Base-by-base conservation (phyloP, 371 early-diverging fungal species). In the Mortierella sp. region DNA sequence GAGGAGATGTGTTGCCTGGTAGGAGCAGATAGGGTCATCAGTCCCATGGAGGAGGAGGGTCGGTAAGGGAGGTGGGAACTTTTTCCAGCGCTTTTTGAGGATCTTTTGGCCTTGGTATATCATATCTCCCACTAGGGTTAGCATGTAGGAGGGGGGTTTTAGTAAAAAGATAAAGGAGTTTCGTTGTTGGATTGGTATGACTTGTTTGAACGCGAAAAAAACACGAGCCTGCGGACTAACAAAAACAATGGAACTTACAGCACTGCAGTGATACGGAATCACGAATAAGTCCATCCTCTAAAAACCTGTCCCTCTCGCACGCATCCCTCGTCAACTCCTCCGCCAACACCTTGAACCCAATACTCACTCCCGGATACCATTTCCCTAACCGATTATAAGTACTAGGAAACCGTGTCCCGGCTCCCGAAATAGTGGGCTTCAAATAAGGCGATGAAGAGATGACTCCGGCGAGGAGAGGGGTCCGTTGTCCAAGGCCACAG, bases 31-130 rank as follows among this genome's bases (percentile, higher is more conserved):
- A 4, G 81, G 85, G 38, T 81, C 85, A 6, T 81, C 77, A 3
- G 79, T 78, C 21, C 84, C 84, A 57, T 84, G 84, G 4, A 84
- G 65, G n/a, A 84, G 42, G 8, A 84, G 45, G 7, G 60, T 74
- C 16, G 84, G 84, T 3, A 84, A 50, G 16, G 73, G 76, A 6
- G 50, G 34, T 16, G 84, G 84, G 47, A 81, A 79, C n/a, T 79
- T 70, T 72, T 78, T 84, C 81, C 84, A 84, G 11, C 84, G 75
- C 45, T 78, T 80, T 14, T 16, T 76, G 71, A 84, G 38, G 6
- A 79, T 34, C 60, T 84, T 84, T 52, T 84, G 73, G 13, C 84
- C 84, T 24, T 84, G 84, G 21, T 84, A 84, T 47, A 84, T 81
- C 84, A 84, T 84, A 63, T 84, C 84, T 0, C 81, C 84, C 68